Base-by-base conservation (phyloP, 371 early-diverging fungal species). In the Mucor lusitanicus region DNA sequence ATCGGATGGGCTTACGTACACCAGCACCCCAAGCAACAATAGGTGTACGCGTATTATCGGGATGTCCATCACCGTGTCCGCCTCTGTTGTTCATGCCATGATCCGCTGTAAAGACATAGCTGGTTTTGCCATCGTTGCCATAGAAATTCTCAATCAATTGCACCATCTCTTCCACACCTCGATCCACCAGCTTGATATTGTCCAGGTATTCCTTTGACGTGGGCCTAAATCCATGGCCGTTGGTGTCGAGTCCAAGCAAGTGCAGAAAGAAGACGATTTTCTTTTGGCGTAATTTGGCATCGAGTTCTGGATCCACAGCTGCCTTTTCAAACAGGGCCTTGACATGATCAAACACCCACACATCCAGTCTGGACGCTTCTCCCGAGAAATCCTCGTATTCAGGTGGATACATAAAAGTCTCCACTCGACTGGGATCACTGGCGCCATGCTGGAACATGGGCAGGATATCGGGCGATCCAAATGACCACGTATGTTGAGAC, bases 21-120 rank as follows among this genome's bases (percentile, higher is more conserved):
- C 98, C 98, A 13, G 97, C 95, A 40, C 98, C 98, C 97, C 98
- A 98, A 35, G 92, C 94, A 64, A 98, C 85, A 25, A 98, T 77
- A 3, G 98, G 98, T 9, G 97, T 97, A 42, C 93, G 85, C 2
- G 97, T 97, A 69, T 94, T 95, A 72, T 97, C 95, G 8, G 97
- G 97, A 73, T 98, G 91, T 12, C 97, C 97, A 72, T 98, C 98
- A 53, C 98, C 98, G 72, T 97, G 98, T 44, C 77, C 92, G 81
- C 89, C 95, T 61, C 91, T 85, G 68, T 95, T 93, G 68, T 90
- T 88, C 98, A 98, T 98, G 42, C 98, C 98, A 74, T 98, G 98
- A 79, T 98, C 98, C 0, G 97, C 89, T 12, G 97, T 95, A 67
- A 97, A 94, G 1, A 98, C 83, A 71, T 89, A 97, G 6, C 96